Percentiles rank a stretch among this genome's conserved stretches.
Conservation (phyloP, 1,284 basidiomycete species). For the Volvariella volvacea region DNA sequence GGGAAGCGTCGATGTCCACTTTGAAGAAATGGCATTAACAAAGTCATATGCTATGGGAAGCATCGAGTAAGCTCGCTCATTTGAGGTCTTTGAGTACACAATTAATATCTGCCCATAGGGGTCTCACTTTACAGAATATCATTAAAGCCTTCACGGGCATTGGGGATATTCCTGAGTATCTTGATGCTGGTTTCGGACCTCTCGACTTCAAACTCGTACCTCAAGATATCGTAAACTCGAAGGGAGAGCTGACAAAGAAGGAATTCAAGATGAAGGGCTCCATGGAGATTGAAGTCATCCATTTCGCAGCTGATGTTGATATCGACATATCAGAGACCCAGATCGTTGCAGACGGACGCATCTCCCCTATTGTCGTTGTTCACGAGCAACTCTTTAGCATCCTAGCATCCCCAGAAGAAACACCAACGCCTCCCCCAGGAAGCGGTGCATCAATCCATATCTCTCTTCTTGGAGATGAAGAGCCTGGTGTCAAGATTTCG, state of each 20-base stretch:
- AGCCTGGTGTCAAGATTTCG: not conserved
- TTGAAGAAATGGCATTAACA: not conserved
- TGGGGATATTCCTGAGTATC: not conserved
- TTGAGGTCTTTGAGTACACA: not conserved
- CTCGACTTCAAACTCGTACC: constrained; percentile 3
- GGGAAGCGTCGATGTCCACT: constrained; percentile 3
- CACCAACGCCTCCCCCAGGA: not conserved
- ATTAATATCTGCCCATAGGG: not conserved
- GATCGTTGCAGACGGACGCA: constrained; percentile 1
- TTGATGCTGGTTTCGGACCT: constrained; percentile 3
- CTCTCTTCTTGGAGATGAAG: not conserved
- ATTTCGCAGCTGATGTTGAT: not conserved
- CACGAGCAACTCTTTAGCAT: constrained; percentile 3
- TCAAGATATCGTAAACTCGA: constrained; percentile 1
- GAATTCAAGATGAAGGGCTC: constrained; percentile 4
- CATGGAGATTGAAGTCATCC: constrained; percentile 1
- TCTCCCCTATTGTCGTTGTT: not conserved
- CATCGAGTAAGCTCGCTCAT: not conserved
- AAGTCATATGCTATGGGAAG: constrained; percentile 1
- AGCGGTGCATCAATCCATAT: constrained; percentile 1
- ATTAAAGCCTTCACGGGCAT: not conserved
- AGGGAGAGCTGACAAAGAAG: not conserved
- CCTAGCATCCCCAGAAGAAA: not conserved
- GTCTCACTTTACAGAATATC: constrained; percentile 1
- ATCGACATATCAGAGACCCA: not conserved